Conservation (phyloP, 2,329 filamentous ascomycete genomes). For the Xylaria sp. region DNA sequence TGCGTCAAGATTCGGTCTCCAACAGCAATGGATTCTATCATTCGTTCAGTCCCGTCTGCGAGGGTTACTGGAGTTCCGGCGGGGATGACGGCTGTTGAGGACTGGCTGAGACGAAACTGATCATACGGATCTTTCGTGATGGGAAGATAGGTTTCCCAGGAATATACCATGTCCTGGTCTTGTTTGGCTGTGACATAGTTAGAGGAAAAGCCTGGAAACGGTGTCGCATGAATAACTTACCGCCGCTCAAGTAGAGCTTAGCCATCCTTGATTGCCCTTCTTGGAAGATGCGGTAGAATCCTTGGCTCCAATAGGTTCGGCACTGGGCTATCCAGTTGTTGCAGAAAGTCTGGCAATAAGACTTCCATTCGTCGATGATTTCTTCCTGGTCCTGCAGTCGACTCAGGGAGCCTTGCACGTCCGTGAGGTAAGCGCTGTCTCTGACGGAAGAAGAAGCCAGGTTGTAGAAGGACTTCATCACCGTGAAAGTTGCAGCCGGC, state of each 20-base stretch:
- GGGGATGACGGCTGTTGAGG: not conserved
- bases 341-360: not conserved
- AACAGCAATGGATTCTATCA: not conserved
- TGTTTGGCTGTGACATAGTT: not conserved
- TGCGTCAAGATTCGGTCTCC: not conserved
- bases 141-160: not conserved
- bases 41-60: not conserved
- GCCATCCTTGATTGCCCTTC: not conserved
- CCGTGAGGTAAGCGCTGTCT: not conserved
- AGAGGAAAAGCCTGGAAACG: not conserved
- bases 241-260: not conserved
- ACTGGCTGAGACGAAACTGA: not conserved
- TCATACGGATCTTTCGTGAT: not conserved
- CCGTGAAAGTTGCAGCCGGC: not conserved
- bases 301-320: not conserved
- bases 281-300: not conserved
- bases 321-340: not conserved
- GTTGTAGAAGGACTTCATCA: not conserved
- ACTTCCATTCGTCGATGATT: slow-evolving; percentile 1
- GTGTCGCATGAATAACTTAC: not conserved
- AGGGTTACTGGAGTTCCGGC: not conserved
- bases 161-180: not conserved
- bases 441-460: not conserved
- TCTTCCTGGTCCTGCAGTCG: not conserved
- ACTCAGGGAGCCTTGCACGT: not conserved